phyloP scores from a whole-genome alignment of 2,329 filamentous ascomycete species.

The Stromatinia cepivora region DNA sequence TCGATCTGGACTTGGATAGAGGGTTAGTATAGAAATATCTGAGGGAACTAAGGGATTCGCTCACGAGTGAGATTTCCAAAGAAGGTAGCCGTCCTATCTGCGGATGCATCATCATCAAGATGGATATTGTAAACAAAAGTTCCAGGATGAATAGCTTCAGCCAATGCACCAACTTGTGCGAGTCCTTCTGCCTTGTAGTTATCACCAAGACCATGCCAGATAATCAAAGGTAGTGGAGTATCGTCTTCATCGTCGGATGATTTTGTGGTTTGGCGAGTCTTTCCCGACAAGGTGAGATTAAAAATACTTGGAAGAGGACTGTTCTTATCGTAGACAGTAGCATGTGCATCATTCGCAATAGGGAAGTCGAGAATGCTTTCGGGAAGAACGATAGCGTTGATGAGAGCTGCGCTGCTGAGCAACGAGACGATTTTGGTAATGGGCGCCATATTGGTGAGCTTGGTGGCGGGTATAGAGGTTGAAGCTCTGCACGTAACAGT shows the following conservation, averaged over 20 bases:
- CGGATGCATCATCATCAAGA: constrained; percentile 59
- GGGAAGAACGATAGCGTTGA: constrained; percentile 28
- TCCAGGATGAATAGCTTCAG: constrained; percentile 71
- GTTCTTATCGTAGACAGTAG: constrained; percentile 6
- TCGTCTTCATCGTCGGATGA: constrained; percentile 46
- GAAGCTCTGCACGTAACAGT: neutral
- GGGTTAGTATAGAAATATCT: neutral
- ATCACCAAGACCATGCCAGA: constrained; percentile 88
- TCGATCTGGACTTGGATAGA: constrained; percentile 58
- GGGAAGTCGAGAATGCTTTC: constrained; percentile 19
- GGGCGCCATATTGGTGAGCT: constrained; percentile 30
- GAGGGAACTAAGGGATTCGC: neutral
- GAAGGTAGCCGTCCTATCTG: constrained; percentile 82
- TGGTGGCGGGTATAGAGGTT: constrained; percentile 6
- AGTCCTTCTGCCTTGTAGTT: constrained; percentile 76
- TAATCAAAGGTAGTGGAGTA: constrained; percentile 81
- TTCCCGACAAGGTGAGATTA: constrained; percentile 19
- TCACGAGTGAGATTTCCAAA: constrained; percentile 75
- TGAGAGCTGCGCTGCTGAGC: constrained; percentile 28
- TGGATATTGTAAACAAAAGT: constrained; percentile 82
- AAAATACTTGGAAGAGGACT: constrained; percentile 20
- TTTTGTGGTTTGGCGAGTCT: constrained; percentile 3
- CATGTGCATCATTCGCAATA: neutral
- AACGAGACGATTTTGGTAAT: constrained; percentile 29
- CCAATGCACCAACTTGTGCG: constrained; percentile 67